Percentiles rank a stretch among this genome's conserved stretches.
Evolutionary conservation across 345 rosid genomes (phyloP).

Genomic region (Populus ilicifolia): DNA sequence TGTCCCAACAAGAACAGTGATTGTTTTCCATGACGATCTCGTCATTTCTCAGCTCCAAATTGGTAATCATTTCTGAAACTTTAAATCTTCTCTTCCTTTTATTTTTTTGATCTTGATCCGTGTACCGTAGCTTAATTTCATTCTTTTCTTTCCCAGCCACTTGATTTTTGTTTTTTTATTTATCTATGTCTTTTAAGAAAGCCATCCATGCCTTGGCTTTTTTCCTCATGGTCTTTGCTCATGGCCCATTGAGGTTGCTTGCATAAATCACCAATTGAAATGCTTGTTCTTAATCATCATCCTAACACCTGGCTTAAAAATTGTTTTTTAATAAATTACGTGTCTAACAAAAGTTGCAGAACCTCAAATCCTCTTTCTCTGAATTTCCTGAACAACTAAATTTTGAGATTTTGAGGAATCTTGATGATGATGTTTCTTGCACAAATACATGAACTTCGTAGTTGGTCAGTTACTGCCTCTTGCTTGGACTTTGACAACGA

Average conservation of each 20-base stretch:
- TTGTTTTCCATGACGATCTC: conserved; percentile 76
- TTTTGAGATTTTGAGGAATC: too few relatives aligned
- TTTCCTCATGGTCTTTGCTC: too few relatives aligned
- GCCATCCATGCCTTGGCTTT: too few relatives aligned
- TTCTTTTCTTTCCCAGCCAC: neutral
- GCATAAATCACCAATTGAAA: too few relatives aligned
- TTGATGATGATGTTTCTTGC: neutral
- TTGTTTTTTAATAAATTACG: too few relatives aligned
- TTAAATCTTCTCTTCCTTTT: neutral
- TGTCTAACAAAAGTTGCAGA: neutral
- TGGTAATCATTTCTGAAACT: conserved; percentile 35
- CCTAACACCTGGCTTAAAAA: too few relatives aligned
- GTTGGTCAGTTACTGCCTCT: too few relatives aligned
- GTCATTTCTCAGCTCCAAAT: conserved; percentile 65
- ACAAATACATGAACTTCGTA: neutral
- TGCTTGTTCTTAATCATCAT: too few relatives aligned
- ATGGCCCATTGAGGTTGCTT: too few relatives aligned
- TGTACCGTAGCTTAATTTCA: neutral
- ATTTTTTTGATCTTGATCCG: neutral
- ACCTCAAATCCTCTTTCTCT: neutral
- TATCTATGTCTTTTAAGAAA: too few relatives aligned
- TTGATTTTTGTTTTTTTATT: neutral
- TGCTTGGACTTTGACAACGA: too few relatives aligned
- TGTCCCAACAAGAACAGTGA: conserved; percentile 75
- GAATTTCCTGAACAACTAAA: neutral